Evolutionary conservation across 1,284 basidiomycete genomes (phyloP).

Genomic region (Clitocybe nebularis): DNA sequence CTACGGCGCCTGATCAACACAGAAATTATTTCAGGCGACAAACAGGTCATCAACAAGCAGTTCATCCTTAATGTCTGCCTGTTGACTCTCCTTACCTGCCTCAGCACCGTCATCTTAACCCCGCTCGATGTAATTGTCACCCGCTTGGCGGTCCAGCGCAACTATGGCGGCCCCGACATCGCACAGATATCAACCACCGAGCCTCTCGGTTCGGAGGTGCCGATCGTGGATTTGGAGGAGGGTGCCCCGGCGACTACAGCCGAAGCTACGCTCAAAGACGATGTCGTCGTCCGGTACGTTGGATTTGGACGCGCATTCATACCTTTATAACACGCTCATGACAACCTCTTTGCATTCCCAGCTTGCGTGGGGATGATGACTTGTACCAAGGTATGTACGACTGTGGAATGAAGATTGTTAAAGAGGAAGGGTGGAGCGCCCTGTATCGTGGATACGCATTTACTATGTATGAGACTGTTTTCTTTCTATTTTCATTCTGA

Average conservation of each 20-base stretch:
- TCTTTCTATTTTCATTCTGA: slow-evolving; percentile 6
- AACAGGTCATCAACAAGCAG: slow-evolving; percentile 1
- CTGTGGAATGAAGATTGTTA: slow-evolving; percentile 20
- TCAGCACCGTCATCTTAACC: slow-evolving; percentile 13
- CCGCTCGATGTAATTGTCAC: slow-evolving; percentile 20
- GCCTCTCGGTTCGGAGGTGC: background rate
- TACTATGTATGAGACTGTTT: slow-evolving; percentile 17
- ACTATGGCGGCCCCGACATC: background rate
- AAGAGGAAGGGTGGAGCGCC: slow-evolving; percentile 24
- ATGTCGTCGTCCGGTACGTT: background rate
- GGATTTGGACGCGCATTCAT: no score
- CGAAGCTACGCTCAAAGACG: background rate
- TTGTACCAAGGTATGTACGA: slow-evolving; percentile 16
- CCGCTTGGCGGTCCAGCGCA: slow-evolving; percentile 17
- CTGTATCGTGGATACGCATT: slow-evolving; percentile 22
- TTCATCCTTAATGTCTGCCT: background rate
- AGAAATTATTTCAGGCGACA: background rate
- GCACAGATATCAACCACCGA: background rate
- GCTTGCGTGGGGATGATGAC: no score
- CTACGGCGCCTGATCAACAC: slow-evolving; percentile 5
- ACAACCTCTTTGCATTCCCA: no score
- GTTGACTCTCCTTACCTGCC: slow-evolving; percentile 1
- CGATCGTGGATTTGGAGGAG: background rate
- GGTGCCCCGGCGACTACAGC: background rate
- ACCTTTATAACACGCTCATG: no score